A percentile compares a stretch with the other conserved stretches of the same genome.
phyloP scores from a whole-genome alignment of 129 eudicot genomes.

The Sambucus nigra region DNA sequence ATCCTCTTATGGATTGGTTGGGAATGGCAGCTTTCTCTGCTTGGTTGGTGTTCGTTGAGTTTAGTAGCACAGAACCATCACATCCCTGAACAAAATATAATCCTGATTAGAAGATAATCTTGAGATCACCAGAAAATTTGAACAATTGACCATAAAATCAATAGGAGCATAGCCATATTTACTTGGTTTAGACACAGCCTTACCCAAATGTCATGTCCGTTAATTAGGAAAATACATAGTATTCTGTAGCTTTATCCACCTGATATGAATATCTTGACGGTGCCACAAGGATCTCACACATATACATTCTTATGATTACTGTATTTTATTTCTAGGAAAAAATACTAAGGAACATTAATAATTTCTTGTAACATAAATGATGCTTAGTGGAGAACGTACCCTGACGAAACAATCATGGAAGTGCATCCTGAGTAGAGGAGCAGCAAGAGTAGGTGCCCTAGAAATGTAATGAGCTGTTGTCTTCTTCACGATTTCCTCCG shows the following conservation, averaged over 20 bases:
- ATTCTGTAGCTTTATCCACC: background rate
- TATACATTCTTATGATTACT: background rate
- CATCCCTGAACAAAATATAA: slow-evolving; percentile 40
- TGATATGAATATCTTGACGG: too few relatives aligned
- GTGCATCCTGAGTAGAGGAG: slow-evolving; percentile 63
- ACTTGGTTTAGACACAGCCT: too few relatives aligned
- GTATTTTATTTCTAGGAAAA: too few relatives aligned
- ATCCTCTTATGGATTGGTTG: slow-evolving; percentile 49
- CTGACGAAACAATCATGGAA: slow-evolving; percentile 79
- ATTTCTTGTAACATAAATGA: background rate
- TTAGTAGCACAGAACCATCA: slow-evolving; percentile 60
- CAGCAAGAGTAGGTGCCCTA: slow-evolving; percentile 51
- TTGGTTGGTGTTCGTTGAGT: slow-evolving; percentile 31
- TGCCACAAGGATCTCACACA: too few relatives aligned
- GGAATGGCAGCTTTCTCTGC: slow-evolving; percentile 53
- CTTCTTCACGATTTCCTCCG: slow-evolving; percentile 30
- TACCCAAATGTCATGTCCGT: too few relatives aligned
- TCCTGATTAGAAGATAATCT: too few relatives aligned
- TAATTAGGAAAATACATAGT: too few relatives aligned
- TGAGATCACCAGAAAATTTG: too few relatives aligned
- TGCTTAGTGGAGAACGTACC: slow-evolving; percentile 17
- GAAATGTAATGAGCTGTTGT: slow-evolving; percentile 26
- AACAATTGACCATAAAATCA: background rate
- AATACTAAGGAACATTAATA: too few relatives aligned
- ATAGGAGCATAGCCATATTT: too few relatives aligned